These are phyloP conservation scores for Cadophora luteo-olivacea DNA, from an alignment of 2,329 filamentous ascomycete genomes.

Conservation along the genomic window DNA sequence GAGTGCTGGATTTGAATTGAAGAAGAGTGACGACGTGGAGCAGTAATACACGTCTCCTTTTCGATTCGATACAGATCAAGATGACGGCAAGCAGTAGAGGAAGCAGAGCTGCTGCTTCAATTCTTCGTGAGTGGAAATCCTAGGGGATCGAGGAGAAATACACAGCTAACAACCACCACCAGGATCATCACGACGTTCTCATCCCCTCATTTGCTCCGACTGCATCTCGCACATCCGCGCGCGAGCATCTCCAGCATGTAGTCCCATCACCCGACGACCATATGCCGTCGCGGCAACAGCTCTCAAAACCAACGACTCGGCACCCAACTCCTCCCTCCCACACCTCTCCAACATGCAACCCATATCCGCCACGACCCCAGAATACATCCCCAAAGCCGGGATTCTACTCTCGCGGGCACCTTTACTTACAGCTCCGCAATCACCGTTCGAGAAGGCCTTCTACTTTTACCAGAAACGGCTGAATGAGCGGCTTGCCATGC, in stretches of 20 bases:
- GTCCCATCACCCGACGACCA: slow-evolving; percentile 24
- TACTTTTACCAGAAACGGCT: slow-evolving; percentile 97
- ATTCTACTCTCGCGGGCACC: slow-evolving; percentile 89
- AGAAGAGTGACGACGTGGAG: slow-evolving; percentile 1
- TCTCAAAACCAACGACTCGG: slow-evolving; percentile 34
- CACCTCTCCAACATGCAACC: slow-evolving; percentile 43
- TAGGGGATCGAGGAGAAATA: slow-evolving; percentile 7
- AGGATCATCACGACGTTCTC: slow-evolving; percentile 40
- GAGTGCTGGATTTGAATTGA: slow-evolving; percentile 5
- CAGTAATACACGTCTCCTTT: neutral
- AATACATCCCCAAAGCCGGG: slow-evolving; percentile 63
- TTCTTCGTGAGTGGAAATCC: slow-evolving; percentile 55
- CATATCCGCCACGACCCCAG: slow-evolving; percentile 27
- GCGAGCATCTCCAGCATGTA: neutral
- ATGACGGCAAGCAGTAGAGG: slow-evolving; percentile 67
- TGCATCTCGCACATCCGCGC: slow-evolving; percentile 35
- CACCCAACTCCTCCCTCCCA: slow-evolving; percentile 44
- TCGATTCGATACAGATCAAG: slow-evolving; percentile 21
- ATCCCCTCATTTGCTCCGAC: slow-evolving; percentile 39
- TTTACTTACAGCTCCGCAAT: slow-evolving; percentile 81
- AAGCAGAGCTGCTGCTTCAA: slow-evolving; percentile 54
- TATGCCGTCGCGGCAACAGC: slow-evolving; percentile 42
- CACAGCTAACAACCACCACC: slow-evolving; percentile 22
- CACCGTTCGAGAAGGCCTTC: slow-evolving; percentile 89
- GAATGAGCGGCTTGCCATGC: slow-evolving; percentile 87